Base-by-base conservation (phyloP, 1,139 yeast genomes). In the Taphrina betulina region DNA sequence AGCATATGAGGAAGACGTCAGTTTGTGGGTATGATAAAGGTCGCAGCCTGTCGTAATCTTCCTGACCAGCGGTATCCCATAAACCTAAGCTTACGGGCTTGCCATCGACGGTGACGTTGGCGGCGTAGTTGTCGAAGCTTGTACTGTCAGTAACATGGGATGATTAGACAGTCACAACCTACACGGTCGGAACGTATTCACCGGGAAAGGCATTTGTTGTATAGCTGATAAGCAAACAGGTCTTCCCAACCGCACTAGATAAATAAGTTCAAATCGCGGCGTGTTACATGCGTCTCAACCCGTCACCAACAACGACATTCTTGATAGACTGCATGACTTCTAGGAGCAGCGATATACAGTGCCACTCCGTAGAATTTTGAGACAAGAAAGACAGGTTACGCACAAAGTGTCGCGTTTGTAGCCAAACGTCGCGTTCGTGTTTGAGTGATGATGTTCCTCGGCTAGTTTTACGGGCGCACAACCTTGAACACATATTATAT, bases 11-110 rank as follows among this genome's bases (percentile, higher is more conserved):
- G 67, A 89, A 89, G 42, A 89, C 85, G 65, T 88, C 95, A 0
- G 96, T 88, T 66, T 89, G 95, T 1, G 96, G 96, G 67, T 89
- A 89, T 17, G 95, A 85, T 61, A 89, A 75, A 3, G 96, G 96
- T 71, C 96, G 78, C 67, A 89, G 76, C 62, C 96, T 77, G 69
- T 89, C 96, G 70, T 89, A 89, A 69, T 89, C 96, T 66, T 86
- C 85, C 71, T 89, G 96, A 26, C 96, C 96, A 5, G 96, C 96
- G n/a, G 96, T 89, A 77, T 89, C 96, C 95, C 96, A 89, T 54
- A 89, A 76, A 22, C 95, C 95, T 53, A 89, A 75, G 26, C 34
- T 52, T 14, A 85, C 82, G 53, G 85, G 84, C 65, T 82, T 87
- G 40, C 85, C 85, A 65, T 85, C 92, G 36, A 83, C 83, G 78